Base-by-base conservation (phyloP, 192 early-diverging fungal species). In the Dimargaris verticillata region DNA sequence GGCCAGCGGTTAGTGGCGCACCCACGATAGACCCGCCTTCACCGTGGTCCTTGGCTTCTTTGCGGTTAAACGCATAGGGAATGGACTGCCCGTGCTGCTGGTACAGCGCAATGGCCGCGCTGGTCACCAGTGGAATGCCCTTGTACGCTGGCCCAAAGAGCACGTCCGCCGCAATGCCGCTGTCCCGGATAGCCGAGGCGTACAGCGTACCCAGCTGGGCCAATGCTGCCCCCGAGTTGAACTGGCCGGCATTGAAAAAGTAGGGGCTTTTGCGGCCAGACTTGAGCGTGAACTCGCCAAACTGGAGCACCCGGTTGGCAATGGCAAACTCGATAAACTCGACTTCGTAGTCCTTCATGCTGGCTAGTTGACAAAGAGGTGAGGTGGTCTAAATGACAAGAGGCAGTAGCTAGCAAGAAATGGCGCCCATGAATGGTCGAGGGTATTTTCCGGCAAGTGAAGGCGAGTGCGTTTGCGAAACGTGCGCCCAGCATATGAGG, bases 71-170 rank as follows among this genome's bases (percentile, higher is more conserved):
- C 48, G 81, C 74, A 68, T 88, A 99, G 13, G 92, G 88, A 14
- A 84, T 83, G 46, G 86, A 74, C 28, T 71, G 67, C 24, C 72
- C 61, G 58, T 82, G 70, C 45, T 86, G 74, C 33, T 66, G 70
- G 17, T 81, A 77, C 57, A 99, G 74, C 5, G 88, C 79, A 42
- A 97, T 81, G 38, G 84, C 84, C 0, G 89, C 83, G 7, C 91
- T 72, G 20, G 87, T 81, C 1, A 89, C 89, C 6, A 99, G 77
- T 12, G 95, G 95, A 62, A 99, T 91, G 45, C 93, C 96, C 80
- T 99, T 99, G 82, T 99, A 99, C 13, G 96, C 96, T 0, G 96
- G 96, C 11, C 96, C 96, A 78, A 97, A 97, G 45, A 99, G 70
- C 20, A 95, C 80, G 71, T 93, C 88, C 68, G 85, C 89, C 43